A percentile compares a stretch with the other conserved stretches of the same genome.
Conservation (phyloP, 805 yeast genomes). For the Danielia oregonensis region DNA sequence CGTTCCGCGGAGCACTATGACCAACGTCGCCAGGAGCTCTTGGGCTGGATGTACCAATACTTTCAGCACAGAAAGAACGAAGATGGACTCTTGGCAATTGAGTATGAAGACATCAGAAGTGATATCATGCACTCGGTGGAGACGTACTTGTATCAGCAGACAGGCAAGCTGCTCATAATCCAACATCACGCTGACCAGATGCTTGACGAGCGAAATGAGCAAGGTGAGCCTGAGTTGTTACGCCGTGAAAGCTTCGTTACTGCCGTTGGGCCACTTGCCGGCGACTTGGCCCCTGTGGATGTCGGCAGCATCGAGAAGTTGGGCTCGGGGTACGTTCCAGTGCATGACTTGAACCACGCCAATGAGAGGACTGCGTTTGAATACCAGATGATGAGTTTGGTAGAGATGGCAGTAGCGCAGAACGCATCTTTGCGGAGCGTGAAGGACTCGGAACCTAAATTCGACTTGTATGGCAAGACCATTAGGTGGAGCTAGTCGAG, state of each 20-base stretch:
- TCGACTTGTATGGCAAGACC: conserved; percentile 27
- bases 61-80: conserved; percentile 35
- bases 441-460: conserved; percentile 9
- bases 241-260: conserved; percentile 8
- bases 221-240: conserved; percentile 10
- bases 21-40: conserved; percentile 23
- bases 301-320: conserved; percentile 10
- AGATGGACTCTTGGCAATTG: conserved; percentile 36
- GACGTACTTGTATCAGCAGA: conserved; percentile 29
- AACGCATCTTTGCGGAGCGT: conserved; percentile 1
- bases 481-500: background rate
- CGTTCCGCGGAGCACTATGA: conserved; percentile 25
- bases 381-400: conserved; percentile 22
- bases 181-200: conserved; percentile 8
- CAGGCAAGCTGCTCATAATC: conserved; percentile 22
- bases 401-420: conserved; percentile 19
- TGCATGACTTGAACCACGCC: conserved; percentile 30
- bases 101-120: conserved; percentile 41
- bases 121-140: conserved; percentile 37
- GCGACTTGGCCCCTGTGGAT: conserved; percentile 15
- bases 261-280: conserved; percentile 8
- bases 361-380: conserved; percentile 29
- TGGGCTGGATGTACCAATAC: conserved; percentile 29
- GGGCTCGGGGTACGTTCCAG: conserved; percentile 27
- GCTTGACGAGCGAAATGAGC: conserved; percentile 12